phyloP scores from a whole-genome alignment of 2,329 filamentous ascomycete genomes.

The Cercospora nicotianae region DNA sequence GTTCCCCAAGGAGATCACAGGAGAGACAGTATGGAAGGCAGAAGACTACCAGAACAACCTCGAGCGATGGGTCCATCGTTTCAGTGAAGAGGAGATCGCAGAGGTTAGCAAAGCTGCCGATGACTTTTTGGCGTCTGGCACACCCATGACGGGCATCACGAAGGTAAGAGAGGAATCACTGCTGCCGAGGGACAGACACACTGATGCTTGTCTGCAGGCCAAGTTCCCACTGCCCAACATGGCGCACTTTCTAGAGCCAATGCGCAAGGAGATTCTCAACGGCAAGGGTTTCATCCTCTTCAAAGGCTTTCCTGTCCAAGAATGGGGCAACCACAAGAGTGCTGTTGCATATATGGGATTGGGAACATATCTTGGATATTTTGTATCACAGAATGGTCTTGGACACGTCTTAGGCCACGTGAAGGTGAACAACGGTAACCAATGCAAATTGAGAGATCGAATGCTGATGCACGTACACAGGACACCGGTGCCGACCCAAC shows the following conservation, averaged over 20 bases:
- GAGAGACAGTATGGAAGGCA: conserved; percentile 70
- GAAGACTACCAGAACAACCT: conserved; percentile 63
- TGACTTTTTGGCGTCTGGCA: conserved; percentile 64
- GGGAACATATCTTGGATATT: conserved; percentile 77
- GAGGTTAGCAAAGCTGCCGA: conserved; percentile 69
- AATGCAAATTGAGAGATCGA: not conserved
- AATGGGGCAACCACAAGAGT: conserved; percentile 77
- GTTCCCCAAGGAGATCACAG: conserved; percentile 70
- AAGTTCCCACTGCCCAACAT: conserved; percentile 65
- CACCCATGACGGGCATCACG: conserved; percentile 69
- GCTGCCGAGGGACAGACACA: not conserved
- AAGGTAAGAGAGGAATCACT: conserved; percentile 44
- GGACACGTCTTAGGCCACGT: conserved; percentile 88
- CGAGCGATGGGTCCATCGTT: conserved; percentile 71
- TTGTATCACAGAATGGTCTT: conserved; percentile 79
- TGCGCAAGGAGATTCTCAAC: conserved; percentile 69
- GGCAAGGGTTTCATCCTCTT: conserved; percentile 90
- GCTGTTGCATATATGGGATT: conserved; percentile 90
- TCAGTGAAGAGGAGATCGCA: conserved; percentile 64
- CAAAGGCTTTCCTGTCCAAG: conserved; percentile 74
- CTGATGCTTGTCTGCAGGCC: conserved; percentile 36
- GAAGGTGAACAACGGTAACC: conserved; percentile 48
- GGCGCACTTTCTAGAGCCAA: conserved; percentile 52
- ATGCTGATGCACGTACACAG: conserved; percentile 43
- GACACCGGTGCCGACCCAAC: conserved; percentile 78